Percentiles rank a stretch among this genome's conserved stretches.
phyloP scores from a whole-genome alignment of 495 filamentous ascomycete species.

The Terfezia boudieri region DNA sequence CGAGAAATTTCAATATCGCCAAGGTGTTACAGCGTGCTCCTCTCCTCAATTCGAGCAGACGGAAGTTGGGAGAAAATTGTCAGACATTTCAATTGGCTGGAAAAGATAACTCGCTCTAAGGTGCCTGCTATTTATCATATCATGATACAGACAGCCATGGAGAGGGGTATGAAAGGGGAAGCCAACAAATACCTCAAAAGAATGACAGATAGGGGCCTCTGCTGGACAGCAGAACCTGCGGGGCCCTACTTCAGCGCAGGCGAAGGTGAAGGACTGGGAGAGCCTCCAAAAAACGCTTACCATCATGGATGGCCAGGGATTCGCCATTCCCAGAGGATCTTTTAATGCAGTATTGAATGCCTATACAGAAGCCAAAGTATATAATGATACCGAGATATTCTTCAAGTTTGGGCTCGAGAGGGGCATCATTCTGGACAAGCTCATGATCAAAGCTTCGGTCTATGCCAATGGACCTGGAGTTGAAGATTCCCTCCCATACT shows the following conservation, averaged over 20 bases:
- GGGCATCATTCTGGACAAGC: conserved; percentile 3
- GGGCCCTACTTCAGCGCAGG: conserved; percentile 12
- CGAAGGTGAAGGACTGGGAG: conserved; percentile 8
- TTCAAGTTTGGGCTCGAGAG: conserved; percentile 9
- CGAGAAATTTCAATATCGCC: background rate
- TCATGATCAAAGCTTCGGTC: conserved; percentile 11
- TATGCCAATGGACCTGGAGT: background rate
- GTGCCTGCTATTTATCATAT: background rate
- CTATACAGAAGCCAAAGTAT: conserved; percentile 1
- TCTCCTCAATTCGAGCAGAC: background rate
- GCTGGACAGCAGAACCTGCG: conserved; percentile 12
- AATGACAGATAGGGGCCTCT: conserved; percentile 10
- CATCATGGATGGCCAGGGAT: conserved; percentile 8
- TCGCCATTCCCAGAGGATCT: conserved; percentile 6
- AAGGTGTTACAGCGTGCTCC: background rate
- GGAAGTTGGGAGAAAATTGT: background rate
- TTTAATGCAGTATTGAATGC: conserved; percentile 12
- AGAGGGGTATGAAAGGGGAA: background rate
- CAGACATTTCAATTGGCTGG: background rate
- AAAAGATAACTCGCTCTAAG: background rate
- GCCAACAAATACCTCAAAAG: background rate
- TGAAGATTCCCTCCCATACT: background rate
- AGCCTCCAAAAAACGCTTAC: conserved; percentile 9
- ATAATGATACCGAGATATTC: conserved; percentile 6
- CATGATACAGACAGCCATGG: background rate